Percentiles rank a stretch among this genome's conserved stretches.
phyloP scores from a whole-genome alignment of 2,329 filamentous ascomycete species.

The Claviceps spartinae region DNA sequence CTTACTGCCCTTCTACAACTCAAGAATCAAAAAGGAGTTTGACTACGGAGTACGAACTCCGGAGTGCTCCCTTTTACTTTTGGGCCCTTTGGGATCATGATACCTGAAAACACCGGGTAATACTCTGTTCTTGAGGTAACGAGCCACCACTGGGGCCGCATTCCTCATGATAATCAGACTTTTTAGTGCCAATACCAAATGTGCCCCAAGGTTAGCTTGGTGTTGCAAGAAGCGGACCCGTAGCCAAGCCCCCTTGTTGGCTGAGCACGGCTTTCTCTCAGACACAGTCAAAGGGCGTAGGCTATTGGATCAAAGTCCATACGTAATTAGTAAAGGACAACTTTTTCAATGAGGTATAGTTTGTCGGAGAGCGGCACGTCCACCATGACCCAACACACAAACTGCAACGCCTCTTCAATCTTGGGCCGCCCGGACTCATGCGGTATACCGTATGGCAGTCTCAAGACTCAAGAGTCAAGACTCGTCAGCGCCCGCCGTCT shows the following conservation, averaged over 20 bases:
- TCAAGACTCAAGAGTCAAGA: not conserved
- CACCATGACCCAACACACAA: slow-evolving; percentile 1
- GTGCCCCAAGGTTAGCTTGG: slow-evolving; percentile 3
- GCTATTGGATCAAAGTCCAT: not conserved
- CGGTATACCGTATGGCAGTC: not conserved
- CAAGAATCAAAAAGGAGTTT: not conserved
- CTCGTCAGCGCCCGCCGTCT: not conserved
- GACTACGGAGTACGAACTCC: not conserved
- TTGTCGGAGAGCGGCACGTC: slow-evolving; percentile 1
- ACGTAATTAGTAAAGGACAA: too few species aligned
- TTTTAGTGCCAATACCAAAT: slow-evolving; percentile 1
- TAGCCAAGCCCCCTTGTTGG: slow-evolving; percentile 4
- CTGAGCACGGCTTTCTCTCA: slow-evolving; percentile 1
- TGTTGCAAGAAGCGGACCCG: slow-evolving; percentile 3
- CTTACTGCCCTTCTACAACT: not conserved
- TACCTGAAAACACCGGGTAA: not conserved
- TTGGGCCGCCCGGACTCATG: not conserved
- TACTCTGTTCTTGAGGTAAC: not conserved
- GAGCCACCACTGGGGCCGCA: slow-evolving; percentile 1
- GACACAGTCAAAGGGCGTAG: slow-evolving; percentile 1
- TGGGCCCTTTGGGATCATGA: not conserved
- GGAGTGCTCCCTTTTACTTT: not conserved
- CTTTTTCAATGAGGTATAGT: not conserved
- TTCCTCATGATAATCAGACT: slow-evolving; percentile 3
- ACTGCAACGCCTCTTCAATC: slow-evolving; percentile 1